Conservation (phyloP, 2,329 filamentous ascomycete species). For the Colletotrichum lindemuthianum region DNA sequence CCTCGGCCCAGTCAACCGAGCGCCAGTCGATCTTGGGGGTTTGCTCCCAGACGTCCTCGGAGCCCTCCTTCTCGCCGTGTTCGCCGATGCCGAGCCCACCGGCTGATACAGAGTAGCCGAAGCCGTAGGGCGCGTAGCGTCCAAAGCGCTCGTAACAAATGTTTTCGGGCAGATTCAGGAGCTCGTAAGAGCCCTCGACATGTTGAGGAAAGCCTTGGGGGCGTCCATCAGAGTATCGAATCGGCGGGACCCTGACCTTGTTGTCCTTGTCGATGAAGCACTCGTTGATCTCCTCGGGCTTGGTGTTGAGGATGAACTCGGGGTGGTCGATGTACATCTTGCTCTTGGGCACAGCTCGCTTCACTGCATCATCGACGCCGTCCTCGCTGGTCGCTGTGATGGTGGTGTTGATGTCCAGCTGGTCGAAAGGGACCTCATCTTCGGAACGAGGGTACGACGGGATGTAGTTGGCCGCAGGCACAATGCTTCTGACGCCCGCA, state of each 20-base stretch:
- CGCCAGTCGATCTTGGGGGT: constrained; percentile 80
- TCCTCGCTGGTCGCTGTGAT: constrained; percentile 37
- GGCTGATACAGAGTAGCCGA: constrained; percentile 81
- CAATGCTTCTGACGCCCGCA: constrained; percentile 81
- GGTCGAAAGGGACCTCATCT: constrained; percentile 64
- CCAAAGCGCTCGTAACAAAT: constrained; percentile 95
- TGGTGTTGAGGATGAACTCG: constrained; percentile 47
- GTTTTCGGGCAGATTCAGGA: constrained; percentile 81
- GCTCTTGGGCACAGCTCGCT: constrained; percentile 55
- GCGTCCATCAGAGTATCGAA: constrained; percentile 81
- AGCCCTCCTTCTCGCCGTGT: constrained; percentile 83
- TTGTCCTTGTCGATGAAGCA: constrained; percentile 81
- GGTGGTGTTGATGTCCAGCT: constrained; percentile 49
- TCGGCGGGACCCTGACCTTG: constrained; percentile 72
- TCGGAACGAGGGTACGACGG: constrained; percentile 82
- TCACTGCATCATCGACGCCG: constrained; percentile 42
- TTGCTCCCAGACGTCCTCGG: constrained; percentile 81
- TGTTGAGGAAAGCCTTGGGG: constrained; percentile 86
- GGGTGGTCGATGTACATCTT: constrained; percentile 61
- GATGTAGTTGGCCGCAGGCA: constrained; percentile 71
- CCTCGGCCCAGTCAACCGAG: constrained; percentile 80
- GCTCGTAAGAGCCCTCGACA: constrained; percentile 85
- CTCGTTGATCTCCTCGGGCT: constrained; percentile 68
- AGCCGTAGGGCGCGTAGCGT: constrained; percentile 86
- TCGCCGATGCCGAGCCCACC: constrained; percentile 89